Percentiles rank a stretch among this genome's conserved stretches.
These are phyloP conservation scores for Thelephora ganbajun DNA, from an alignment of 768 basidiomycete species.

Conservation along the genomic window DNA sequence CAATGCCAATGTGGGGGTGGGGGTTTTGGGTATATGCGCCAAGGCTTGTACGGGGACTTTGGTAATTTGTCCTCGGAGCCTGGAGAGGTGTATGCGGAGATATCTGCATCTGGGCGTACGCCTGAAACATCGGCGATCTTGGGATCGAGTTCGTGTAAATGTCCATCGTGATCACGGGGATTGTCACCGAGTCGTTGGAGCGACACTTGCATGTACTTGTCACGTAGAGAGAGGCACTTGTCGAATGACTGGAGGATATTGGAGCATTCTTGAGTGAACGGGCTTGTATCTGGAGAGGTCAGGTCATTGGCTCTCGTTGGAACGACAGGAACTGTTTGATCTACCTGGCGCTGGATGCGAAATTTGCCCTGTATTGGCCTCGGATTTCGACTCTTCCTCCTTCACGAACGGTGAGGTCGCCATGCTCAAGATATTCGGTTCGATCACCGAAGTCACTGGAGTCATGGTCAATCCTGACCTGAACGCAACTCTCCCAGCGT, in stretches of 20 bases:
- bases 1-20: constrained; percentile 97
- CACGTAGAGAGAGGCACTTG: constrained; percentile 79
- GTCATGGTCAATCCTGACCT: too few species aligned
- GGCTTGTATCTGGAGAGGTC: constrained; percentile 6
- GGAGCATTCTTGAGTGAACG: constrained; percentile 11
- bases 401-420: background rate
- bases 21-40: constrained; percentile 87
- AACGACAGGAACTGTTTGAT: constrained; percentile 7
- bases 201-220: constrained; percentile 87
- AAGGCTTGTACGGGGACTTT: constrained; percentile 33
- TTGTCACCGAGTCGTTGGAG: constrained; percentile 91
- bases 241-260: constrained; percentile 58
- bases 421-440: background rate
- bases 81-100: constrained; percentile 11
- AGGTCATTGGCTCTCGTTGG: constrained; percentile 1
- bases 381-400: constrained; percentile 2
- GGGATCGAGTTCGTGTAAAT: constrained; percentile 56
- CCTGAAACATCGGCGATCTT: constrained; percentile 50
- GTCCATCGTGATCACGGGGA: constrained; percentile 79
- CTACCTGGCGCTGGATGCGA: constrained; percentile 2
- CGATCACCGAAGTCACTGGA: too few species aligned
- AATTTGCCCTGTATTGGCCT: background rate
- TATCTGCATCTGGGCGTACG: constrained; percentile 45
- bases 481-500: background rate
- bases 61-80: constrained; percentile 6